A percentile compares a stretch with the other conserved stretches of the same genome.
phyloP scores from a whole-genome alignment of 2,329 filamentous ascomycete species.

The Emergomyces orientalis region DNA sequence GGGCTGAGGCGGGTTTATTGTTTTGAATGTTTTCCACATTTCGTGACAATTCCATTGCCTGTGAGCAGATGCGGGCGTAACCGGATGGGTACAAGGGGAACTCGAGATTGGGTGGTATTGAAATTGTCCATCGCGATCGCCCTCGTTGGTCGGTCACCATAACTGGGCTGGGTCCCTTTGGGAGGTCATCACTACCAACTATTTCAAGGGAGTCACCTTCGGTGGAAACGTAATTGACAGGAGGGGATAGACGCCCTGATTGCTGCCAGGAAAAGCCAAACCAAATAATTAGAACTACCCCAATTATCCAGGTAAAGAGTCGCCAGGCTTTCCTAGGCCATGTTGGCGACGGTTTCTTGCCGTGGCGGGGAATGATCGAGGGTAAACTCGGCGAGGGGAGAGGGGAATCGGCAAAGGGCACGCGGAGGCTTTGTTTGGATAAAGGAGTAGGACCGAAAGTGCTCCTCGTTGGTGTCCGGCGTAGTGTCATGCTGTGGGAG shows the following conservation, averaged over 20 bases:
- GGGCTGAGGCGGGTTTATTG: slow-evolving; percentile 17
- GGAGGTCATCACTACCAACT: slow-evolving; percentile 56
- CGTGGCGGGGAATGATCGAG: slow-evolving; percentile 55
- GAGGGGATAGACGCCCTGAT: slow-evolving; percentile 23
- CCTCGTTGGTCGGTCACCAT: slow-evolving; percentile 58
- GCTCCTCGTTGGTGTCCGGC: slow-evolving; percentile 17
- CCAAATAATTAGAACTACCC: slow-evolving; percentile 46
- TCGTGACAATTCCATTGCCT: slow-evolving; percentile 56
- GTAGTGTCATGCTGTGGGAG: slow-evolving; percentile 21
- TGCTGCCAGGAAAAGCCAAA: slow-evolving; percentile 23
- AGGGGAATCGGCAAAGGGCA: slow-evolving; percentile 57
- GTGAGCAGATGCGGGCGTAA: slow-evolving; percentile 60
- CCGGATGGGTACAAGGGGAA: slow-evolving; percentile 60
- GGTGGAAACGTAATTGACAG: slow-evolving; percentile 33
- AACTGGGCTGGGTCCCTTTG: slow-evolving; percentile 63
- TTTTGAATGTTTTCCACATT: slow-evolving; percentile 47
- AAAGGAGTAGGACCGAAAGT: slow-evolving; percentile 17
- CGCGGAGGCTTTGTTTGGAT: slow-evolving; percentile 50
- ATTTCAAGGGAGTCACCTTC: slow-evolving; percentile 52
- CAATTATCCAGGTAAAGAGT: slow-evolving; percentile 46
- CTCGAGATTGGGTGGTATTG: slow-evolving; percentile 55
- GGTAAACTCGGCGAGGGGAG: slow-evolving; percentile 63
- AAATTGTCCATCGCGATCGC: slow-evolving; percentile 67
- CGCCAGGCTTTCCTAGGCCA: slow-evolving; percentile 52
- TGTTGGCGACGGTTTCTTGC: slow-evolving; percentile 50